A percentile compares a stretch with the other conserved stretches of the same genome.
phyloP scores from a whole-genome alignment of 805 yeast species.

The Pichia kluyveri region DNA sequence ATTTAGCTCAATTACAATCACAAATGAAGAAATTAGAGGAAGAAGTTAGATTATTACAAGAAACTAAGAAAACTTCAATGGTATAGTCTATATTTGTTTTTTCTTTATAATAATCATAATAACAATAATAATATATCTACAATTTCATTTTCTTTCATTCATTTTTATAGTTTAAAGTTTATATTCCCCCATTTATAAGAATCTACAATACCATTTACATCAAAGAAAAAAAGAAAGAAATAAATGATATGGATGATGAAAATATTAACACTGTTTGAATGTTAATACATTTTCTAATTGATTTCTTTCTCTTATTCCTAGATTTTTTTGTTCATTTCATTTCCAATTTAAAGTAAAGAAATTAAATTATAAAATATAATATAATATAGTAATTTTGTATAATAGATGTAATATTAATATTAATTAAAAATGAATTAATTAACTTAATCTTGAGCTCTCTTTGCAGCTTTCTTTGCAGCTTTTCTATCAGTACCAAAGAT shows the following conservation, averaged over 20 bases:
- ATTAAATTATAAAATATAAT: neutral
- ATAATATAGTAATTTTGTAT: too few relatives aligned
- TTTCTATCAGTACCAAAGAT: conserved; percentile 96
- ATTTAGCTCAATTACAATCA: conserved; percentile 79
- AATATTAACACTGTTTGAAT: too few relatives aligned
- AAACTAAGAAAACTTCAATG: conserved; percentile 34
- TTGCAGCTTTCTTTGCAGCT: conserved; percentile 87
- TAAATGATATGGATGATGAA: too few relatives aligned
- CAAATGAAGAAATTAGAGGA: conserved; percentile 69
- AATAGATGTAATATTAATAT: neutral
- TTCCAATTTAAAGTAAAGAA: neutral
- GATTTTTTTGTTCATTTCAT: neutral
- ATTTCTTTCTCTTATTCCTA: neutral
- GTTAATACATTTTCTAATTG: too few relatives aligned
- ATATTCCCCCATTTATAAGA: too few relatives aligned
- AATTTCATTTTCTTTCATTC: neutral
- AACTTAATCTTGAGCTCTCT: conserved; percentile 76
- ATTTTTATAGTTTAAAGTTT: too few relatives aligned
- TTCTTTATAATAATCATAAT: neutral
- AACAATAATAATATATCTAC: neutral
- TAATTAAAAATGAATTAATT: neutral
- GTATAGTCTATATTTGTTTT: neutral
- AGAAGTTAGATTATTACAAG: conserved; percentile 55
- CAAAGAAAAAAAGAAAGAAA: too few relatives aligned
- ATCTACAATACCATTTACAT: too few relatives aligned